These are phyloP conservation scores for Boletellus deceptivus DNA, from an alignment of 1,284 basidiomycete species.

Conservation along the genomic window DNA sequence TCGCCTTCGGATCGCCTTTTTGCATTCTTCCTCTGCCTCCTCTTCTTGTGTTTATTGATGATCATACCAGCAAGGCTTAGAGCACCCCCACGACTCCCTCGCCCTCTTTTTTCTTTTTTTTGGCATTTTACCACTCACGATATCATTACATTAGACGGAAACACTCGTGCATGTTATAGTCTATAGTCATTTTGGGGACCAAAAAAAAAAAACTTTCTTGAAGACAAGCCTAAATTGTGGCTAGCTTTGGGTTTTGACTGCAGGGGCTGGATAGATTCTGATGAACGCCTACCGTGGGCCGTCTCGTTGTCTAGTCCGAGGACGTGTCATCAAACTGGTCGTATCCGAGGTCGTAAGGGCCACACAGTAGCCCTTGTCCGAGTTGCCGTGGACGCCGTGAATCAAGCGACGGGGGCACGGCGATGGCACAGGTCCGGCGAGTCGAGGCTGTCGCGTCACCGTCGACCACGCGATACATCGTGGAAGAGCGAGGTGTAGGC, in stretches of 20 bases:
- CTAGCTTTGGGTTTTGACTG: no score
- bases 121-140: not conserved
- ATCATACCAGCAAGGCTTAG: not conserved
- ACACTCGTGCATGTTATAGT: not conserved
- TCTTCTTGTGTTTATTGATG: not conserved
- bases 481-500: no score
- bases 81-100: not conserved
- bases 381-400: slow-evolving; percentile 20
- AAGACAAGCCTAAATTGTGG: no score
- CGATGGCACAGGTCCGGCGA: slow-evolving; percentile 41
- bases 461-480: no score
- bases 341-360: slow-evolving; percentile 17
- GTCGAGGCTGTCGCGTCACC: not conserved
- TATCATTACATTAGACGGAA: not conserved
- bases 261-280: slow-evolving; percentile 36
- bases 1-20: not conserved
- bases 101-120: no score
- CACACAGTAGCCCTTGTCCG: no score
- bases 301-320: slow-evolving; percentile 41
- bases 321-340: slow-evolving; percentile 39
- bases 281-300: slow-evolving; percentile 38
- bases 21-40: not conserved
- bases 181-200: not conserved
- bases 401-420: slow-evolving; percentile 12
- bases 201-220: no score